A percentile compares a stretch with the other conserved stretches of the same genome.
These are phyloP conservation scores for Coelastrella sp. DNA, from an alignment of 139 green algal genomes.

Conservation along the genomic window DNA sequence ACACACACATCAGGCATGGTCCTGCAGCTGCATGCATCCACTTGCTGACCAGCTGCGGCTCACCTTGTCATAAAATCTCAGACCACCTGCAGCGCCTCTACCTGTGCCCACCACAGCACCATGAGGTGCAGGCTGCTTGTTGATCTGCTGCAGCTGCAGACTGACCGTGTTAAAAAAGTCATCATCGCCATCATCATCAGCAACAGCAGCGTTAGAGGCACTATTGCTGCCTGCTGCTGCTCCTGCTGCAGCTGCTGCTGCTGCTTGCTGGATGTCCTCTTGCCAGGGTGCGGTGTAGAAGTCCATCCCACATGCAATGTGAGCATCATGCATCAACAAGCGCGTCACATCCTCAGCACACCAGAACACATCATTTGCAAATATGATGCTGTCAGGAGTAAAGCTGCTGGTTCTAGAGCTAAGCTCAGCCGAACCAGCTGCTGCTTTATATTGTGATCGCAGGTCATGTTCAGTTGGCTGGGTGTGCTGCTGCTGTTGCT, in stretches of 20 bases:
- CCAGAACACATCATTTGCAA: slow-evolving; percentile 78
- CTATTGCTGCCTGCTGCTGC: neutral
- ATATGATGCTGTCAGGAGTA: slow-evolving; percentile 56
- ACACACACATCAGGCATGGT: no score
- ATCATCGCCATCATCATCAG: slow-evolving; percentile 3
- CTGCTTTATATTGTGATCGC: slow-evolving; percentile 13
- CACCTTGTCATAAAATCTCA: slow-evolving; percentile 48
- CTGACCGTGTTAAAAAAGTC: slow-evolving; percentile 18
- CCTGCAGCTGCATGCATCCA: neutral
- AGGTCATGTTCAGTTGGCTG: neutral
- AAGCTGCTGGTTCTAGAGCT: neutral
- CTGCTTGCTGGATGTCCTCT: neutral
- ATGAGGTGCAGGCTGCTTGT: neutral
- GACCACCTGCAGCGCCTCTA: neutral
- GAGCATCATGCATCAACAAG: slow-evolving; percentile 49
- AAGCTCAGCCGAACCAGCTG: neutral
- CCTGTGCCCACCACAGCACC: neutral
- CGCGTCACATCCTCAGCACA: slow-evolving; percentile 62
- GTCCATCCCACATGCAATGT: slow-evolving; percentile 73
- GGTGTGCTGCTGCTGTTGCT: slow-evolving; percentile 21
- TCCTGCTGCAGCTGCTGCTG: slow-evolving; percentile 29
- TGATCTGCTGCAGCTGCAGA: neutral
- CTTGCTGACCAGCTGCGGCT: neutral
- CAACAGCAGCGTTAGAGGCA: neutral
- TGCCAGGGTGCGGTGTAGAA: slow-evolving; percentile 49